Conservation (phyloP, 1,284 basidiomycete species). For the Abortiporus biennis region DNA sequence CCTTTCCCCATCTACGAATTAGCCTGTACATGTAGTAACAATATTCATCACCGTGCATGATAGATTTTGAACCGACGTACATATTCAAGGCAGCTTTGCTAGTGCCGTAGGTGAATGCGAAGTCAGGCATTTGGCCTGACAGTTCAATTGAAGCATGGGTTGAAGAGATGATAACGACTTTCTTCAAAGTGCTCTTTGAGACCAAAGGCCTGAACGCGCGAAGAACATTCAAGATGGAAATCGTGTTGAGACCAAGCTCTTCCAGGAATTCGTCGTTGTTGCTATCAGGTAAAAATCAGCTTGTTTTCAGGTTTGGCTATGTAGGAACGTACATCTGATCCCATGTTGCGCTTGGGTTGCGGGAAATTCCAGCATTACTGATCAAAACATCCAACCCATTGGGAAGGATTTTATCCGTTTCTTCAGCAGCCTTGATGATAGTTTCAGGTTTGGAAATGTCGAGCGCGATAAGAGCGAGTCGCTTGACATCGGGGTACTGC, state of each 20-base stretch:
- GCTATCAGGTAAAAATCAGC: background rate
- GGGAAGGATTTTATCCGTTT: slow-evolving; percentile 1
- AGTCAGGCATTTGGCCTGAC: background rate
- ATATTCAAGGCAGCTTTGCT: slow-evolving; percentile 10
- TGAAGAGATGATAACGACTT: slow-evolving; percentile 5
- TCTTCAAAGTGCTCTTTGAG: slow-evolving; percentile 2
- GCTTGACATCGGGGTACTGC: background rate
- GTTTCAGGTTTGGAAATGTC: background rate
- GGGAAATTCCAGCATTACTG: slow-evolving; percentile 4
- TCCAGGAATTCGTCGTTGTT: slow-evolving; percentile 1
- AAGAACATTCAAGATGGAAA: slow-evolving; percentile 1
- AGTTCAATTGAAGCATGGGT: background rate
- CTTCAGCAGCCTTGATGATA: background rate
- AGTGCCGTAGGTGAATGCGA: too few species aligned
- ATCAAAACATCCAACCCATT: slow-evolving; percentile 5
- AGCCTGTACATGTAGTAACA: slow-evolving; percentile 2
- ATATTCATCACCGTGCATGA: background rate
- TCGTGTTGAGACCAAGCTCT: slow-evolving; percentile 4
- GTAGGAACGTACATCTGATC: background rate
- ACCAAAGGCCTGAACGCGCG: slow-evolving; percentile 8
- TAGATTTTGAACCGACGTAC: background rate
- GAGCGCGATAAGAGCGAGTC: background rate
- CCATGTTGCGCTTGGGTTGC: background rate
- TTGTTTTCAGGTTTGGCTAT: background rate
- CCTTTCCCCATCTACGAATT: slow-evolving; percentile 6